These are phyloP conservation scores for Botrytis porri DNA, from an alignment of 2,329 filamentous ascomycete species.

Conservation along the genomic window DNA sequence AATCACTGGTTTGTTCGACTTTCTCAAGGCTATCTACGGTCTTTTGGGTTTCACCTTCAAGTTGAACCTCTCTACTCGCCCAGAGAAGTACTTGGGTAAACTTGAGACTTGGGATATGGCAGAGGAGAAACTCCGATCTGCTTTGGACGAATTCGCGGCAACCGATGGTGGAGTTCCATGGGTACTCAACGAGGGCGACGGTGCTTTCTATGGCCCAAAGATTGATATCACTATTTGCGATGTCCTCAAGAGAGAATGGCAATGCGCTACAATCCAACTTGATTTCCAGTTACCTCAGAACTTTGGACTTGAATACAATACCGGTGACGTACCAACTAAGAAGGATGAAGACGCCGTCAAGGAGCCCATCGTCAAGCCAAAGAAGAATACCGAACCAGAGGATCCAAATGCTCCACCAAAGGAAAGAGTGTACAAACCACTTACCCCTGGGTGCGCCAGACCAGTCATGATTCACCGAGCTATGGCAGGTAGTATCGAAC, in stretches of 20 bases:
- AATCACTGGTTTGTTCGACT: conserved; percentile 82
- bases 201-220: conserved; percentile 98
- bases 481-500: conserved; percentile 69
- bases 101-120: conserved; percentile 86
- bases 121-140: conserved; percentile 74
- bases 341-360: conserved; percentile 37
- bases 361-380: conserved; percentile 40
- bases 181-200: conserved; percentile 91
- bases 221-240: conserved; percentile 96
- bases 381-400: conserved; percentile 42
- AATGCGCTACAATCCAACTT: conserved; percentile 92
- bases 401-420: conserved; percentile 43
- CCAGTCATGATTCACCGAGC: conserved; percentile 87
- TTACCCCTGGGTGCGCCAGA: conserved; percentile 68
- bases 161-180: conserved; percentile 61
- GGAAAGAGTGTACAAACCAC: conserved; percentile 46
- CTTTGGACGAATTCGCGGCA: conserved; percentile 72
- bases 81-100: conserved; percentile 84
- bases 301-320: conserved; percentile 85
- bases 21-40: conserved; percentile 75
- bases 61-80: conserved; percentile 86
- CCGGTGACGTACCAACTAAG: conserved; percentile 57
- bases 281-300: conserved; percentile 84
- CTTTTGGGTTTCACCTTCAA: conserved; percentile 88
- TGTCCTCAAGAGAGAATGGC: conserved; percentile 77